A percentile compares a stretch with the other conserved stretches of the same genome.
These are phyloP conservation scores for Cyberlindnera bimundalis DNA, from an alignment of 805 yeast species.

Conservation along the genomic window DNA sequence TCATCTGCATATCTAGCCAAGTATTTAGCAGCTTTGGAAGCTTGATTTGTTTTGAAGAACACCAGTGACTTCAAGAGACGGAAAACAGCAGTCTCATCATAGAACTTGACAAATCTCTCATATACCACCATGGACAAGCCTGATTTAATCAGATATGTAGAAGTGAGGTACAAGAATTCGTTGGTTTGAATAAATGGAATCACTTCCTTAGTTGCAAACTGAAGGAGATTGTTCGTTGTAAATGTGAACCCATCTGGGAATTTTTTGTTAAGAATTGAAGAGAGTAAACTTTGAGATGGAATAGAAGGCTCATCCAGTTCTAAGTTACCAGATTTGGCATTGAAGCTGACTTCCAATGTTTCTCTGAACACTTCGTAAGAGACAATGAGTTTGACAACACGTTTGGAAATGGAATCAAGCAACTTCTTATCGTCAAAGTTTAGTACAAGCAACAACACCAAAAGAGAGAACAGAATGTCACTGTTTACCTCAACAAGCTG, in stretches of 20 bases:
- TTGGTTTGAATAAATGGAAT: slow-evolving; percentile 20
- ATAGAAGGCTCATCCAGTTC: slow-evolving; percentile 23
- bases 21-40: slow-evolving; percentile 30
- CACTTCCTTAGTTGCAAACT: slow-evolving; percentile 14
- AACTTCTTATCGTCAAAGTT: slow-evolving; percentile 33
- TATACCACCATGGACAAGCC: slow-evolving; percentile 14
- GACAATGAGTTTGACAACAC: slow-evolving; percentile 18
- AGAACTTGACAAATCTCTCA: slow-evolving; percentile 17
- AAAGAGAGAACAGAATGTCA: slow-evolving; percentile 31
- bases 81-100: slow-evolving; percentile 19
- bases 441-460: slow-evolving; percentile 34
- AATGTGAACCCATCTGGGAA: slow-evolving; percentile 19
- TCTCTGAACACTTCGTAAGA: slow-evolving; percentile 19
- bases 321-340: slow-evolving; percentile 7
- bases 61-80: slow-evolving; percentile 23
- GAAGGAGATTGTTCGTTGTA: slow-evolving; percentile 9
- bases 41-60: slow-evolving; percentile 25
- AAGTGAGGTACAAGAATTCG: slow-evolving; percentile 16
- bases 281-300: slow-evolving; percentile 14
- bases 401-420: slow-evolving; percentile 15
- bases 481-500: slow-evolving; percentile 30
- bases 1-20: slow-evolving; percentile 29
- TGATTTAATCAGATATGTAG: slow-evolving; percentile 13
- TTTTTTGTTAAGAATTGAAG: slow-evolving; percentile 8
- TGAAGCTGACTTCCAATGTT: slow-evolving; percentile 18